phyloP scores from a whole-genome alignment of 2,329 filamentous ascomycete species.

The Verticillium dahliae region DNA sequence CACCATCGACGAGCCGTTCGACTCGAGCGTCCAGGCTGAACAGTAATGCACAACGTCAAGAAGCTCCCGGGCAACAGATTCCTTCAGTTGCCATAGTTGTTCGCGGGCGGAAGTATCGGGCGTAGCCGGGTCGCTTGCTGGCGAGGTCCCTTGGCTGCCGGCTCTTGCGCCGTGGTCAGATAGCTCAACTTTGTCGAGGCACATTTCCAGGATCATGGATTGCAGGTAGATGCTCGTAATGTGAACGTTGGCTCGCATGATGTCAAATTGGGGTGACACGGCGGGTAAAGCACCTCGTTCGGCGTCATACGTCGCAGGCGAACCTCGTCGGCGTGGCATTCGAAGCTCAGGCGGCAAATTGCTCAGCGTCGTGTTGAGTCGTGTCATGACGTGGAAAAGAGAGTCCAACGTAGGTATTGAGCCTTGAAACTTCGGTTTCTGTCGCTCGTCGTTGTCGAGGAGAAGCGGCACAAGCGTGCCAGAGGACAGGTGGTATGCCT shows the following conservation, averaged over 20 bases:
- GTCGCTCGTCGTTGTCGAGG: background rate
- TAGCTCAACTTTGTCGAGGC: background rate
- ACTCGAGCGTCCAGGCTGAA: slow-evolving; percentile 12
- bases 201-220: slow-evolving; percentile 15
- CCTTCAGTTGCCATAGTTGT: slow-evolving; percentile 3
- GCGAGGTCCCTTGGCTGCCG: background rate
- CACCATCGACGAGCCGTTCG: slow-evolving; percentile 15
- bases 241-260: slow-evolving; percentile 17
- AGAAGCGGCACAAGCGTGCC: background rate
- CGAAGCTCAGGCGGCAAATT: background rate
- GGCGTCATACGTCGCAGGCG: background rate
- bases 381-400: background rate
- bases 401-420: background rate
- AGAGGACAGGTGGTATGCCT: background rate
- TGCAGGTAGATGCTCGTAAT: slow-evolving; percentile 17
- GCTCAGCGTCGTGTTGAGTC: slow-evolving; percentile 1
- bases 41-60: slow-evolving; percentile 9
- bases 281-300: background rate
- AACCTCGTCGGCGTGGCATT: background rate
- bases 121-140: background rate
- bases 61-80: slow-evolving; percentile 8
- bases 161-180: background rate
- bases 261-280: slow-evolving; percentile 10
- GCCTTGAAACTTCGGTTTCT: background rate
- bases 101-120: background rate